These are phyloP conservation scores for Schoenoplectus tabernaemontani DNA, from an alignment of 202 grass and related monocot species.

Conservation along the genomic window DNA sequence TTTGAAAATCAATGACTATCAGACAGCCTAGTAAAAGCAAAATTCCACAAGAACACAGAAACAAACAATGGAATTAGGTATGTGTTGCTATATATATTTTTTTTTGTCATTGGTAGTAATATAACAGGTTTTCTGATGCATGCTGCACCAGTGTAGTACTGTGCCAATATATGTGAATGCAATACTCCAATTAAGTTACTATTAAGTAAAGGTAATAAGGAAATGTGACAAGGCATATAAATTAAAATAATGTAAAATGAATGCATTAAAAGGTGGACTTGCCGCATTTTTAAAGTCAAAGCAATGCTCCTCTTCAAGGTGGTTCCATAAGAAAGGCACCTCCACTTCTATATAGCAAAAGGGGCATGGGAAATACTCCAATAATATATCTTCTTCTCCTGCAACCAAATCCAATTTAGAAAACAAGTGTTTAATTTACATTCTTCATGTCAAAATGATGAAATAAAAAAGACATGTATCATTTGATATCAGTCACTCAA, in stretches of 20 bases:
- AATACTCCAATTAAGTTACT: neutral
- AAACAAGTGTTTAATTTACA: neutral
- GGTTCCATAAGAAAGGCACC: conserved; percentile 59
- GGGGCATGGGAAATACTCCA: conserved; percentile 87
- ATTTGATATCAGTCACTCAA: neutral
- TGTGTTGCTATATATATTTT: neutral
- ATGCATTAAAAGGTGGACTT: conserved; percentile 14
- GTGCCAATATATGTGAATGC: neutral
- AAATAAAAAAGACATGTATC: neutral
- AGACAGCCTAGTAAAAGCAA: neutral
- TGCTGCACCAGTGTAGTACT: neutral
- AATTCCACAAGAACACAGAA: neutral
- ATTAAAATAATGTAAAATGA: neutral
- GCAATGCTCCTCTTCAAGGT: conserved; percentile 91
- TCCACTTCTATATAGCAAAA: conserved; percentile 90
- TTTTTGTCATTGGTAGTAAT: neutral
- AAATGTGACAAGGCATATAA: neutral
- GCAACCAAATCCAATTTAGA: conserved; percentile 12
- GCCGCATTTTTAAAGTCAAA: conserved; percentile 75
- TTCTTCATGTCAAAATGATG: neutral
- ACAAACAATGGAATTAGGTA: neutral
- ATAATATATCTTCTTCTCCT: conserved; percentile 49
- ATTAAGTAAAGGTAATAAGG: conserved; percentile 4
- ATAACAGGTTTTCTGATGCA: neutral
- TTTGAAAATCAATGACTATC: neutral